Conservation (phyloP, 164 flowering plant species). For the Vitis riparia region DNA sequence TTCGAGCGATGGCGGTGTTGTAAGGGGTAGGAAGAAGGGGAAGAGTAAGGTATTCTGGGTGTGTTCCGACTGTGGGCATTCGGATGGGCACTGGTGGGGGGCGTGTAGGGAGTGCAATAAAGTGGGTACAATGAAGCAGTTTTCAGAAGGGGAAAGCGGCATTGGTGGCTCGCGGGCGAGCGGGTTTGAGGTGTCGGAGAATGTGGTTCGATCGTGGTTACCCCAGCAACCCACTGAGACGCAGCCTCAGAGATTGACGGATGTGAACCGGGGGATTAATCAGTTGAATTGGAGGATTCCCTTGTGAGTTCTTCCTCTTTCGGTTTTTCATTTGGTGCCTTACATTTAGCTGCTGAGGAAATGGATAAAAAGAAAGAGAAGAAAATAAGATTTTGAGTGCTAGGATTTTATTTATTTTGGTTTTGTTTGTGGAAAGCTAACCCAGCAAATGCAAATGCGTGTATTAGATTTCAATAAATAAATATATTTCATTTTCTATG, state of each 20-base stretch:
- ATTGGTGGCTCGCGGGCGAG: slow-evolving; percentile 17
- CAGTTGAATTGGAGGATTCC: slow-evolving; percentile 65
- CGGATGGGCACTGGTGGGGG: slow-evolving; percentile 91
- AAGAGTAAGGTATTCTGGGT: slow-evolving; percentile 55
- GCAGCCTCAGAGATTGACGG: slow-evolving; percentile 57
- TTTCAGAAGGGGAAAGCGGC: slow-evolving; percentile 26
- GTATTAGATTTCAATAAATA: no score
- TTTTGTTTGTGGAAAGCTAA: no score
- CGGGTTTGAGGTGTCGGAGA: slow-evolving; percentile 47
- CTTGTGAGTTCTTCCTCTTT: slow-evolving; percentile 43
- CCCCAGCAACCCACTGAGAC: slow-evolving; percentile 26
- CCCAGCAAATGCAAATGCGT: no score
- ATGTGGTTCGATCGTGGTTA: slow-evolving; percentile 56
- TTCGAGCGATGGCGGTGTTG: slow-evolving; percentile 13
- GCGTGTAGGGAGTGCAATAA: slow-evolving; percentile 48
- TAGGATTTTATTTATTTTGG: no score
- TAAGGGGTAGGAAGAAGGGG: slow-evolving; percentile 43
- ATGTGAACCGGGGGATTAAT: slow-evolving; percentile 59
- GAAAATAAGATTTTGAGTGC: no score
- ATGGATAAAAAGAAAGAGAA: no score
- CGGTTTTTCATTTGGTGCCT: not conserved
- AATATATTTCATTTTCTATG: no score
- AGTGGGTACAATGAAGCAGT: slow-evolving; percentile 49
- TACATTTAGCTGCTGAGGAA: no score
- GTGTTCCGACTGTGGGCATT: slow-evolving; percentile 68